Evolutionary conservation across 1,139 yeast genomes (phyloP).

Genomic region (Candida albicans): DNA sequence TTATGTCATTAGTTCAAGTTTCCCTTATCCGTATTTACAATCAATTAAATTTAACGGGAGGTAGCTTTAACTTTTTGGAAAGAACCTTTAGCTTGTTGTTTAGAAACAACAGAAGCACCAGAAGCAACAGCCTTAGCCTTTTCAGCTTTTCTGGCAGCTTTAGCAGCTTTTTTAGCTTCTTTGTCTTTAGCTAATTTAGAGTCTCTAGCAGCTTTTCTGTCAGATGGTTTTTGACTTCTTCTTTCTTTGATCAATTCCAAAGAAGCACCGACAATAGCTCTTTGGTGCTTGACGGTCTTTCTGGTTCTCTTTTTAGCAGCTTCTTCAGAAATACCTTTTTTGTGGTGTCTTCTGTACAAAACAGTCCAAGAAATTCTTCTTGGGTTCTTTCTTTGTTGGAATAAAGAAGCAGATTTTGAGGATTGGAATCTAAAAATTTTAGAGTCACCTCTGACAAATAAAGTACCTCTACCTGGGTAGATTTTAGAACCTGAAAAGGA

Average conservation of each 20-base stretch:
- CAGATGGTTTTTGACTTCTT: constrained; percentile 94
- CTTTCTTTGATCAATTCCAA: constrained; percentile 97
- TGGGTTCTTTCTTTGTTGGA: constrained; percentile 99
- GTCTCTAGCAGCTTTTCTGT: constrained; percentile 97
- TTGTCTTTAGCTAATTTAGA: constrained; percentile 87
- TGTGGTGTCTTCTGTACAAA: constrained; percentile 99
- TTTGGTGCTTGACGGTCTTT: constrained; percentile 97
- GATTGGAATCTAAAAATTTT: constrained; percentile 99
- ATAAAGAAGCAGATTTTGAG: constrained; percentile 96
- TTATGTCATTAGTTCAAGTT: not conserved
- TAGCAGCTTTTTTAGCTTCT: constrained; percentile 93
- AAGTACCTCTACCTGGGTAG: constrained; percentile 99
- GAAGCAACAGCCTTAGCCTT: constrained; percentile 84
- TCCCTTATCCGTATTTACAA: constrained; percentile 8
- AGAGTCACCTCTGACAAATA: constrained; percentile 99
- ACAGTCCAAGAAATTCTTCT: constrained; percentile 99
- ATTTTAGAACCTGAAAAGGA: constrained; percentile 99
- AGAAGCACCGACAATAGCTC: constrained; percentile 99
- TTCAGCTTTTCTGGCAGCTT: constrained; percentile 93
- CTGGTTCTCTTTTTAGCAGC: constrained; percentile 95
- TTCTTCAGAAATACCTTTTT: constrained; percentile 99
- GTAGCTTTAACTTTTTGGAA: constrained; percentile 96
- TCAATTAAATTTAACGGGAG: constrained; percentile 70
- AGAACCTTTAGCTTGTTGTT: constrained; percentile 91
- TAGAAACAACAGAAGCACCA: constrained; percentile 63